Percentiles rank a stretch among this genome's conserved stretches.
Conservation (phyloP, 768 basidiomycete genomes). For the Tremella mesenterica region DNA sequence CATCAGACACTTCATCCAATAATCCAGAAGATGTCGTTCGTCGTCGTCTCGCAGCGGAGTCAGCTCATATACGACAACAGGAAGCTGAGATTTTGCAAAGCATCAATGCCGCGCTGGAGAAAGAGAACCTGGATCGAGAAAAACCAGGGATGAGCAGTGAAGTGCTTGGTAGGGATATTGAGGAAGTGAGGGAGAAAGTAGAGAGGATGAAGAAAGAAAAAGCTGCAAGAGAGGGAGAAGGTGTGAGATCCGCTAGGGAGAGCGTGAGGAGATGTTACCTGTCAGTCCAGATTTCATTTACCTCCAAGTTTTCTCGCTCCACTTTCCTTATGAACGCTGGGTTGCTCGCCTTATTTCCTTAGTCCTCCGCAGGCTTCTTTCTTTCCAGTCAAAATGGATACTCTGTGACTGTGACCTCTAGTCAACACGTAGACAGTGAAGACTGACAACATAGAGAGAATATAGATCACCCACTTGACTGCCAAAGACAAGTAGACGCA, state of each 20-base stretch:
- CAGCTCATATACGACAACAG: conserved; percentile 40
- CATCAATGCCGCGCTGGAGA: conserved; percentile 43
- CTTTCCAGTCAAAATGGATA: background rate
- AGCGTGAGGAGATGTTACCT: conserved; percentile 41
- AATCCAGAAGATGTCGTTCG: conserved; percentile 30
- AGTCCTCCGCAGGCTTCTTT: too few species aligned
- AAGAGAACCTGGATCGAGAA: conserved; percentile 44
- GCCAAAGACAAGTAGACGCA: conserved; percentile 43
- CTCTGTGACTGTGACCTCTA: background rate
- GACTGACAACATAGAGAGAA: conserved; percentile 29
- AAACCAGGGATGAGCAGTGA: conserved; percentile 38
- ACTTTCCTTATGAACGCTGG: too few species aligned
- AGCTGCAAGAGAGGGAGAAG: conserved; percentile 26
- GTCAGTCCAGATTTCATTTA: conserved; percentile 32
- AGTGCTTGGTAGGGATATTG: conserved; percentile 42
- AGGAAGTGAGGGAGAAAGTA: conserved; percentile 44
- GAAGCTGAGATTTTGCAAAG: conserved; percentile 39
- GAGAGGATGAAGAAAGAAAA: conserved; percentile 34
- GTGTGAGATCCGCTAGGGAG: conserved; percentile 32
- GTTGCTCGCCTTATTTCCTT: too few species aligned
- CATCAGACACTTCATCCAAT: conserved; percentile 11
- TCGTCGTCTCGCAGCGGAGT: conserved; percentile 35
- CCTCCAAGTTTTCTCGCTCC: too few species aligned
- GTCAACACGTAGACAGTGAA: background rate
- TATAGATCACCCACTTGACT: conserved; percentile 41